Conservation (phyloP, 2,329 filamentous ascomycete genomes). For the Cordyceps farinosa region DNA sequence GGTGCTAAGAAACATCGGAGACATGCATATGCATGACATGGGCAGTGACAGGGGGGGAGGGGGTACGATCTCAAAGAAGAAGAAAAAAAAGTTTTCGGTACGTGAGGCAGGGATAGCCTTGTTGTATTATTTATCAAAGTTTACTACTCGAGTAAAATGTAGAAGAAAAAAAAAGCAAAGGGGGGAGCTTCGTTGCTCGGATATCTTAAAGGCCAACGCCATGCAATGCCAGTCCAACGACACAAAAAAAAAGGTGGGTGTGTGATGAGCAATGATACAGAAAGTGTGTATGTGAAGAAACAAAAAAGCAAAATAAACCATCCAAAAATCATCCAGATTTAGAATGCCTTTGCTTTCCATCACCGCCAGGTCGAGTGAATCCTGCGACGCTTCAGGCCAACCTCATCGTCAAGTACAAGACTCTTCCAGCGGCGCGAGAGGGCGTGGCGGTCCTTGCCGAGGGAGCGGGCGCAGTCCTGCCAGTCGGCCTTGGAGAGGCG, state of each 20-base stretch:
- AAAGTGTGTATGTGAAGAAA: neutral
- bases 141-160: no score
- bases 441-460: constrained; percentile 57
- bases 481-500: constrained; percentile 62
- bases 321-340: neutral
- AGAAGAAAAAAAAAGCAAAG: no score
- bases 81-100: neutral
- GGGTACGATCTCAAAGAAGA: neutral
- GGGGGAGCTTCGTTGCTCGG: neutral
- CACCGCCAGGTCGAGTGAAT: constrained; percentile 52
- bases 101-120: neutral
- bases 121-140: no score
- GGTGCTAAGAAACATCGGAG: neutral
- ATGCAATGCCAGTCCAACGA: constrained; percentile 5
- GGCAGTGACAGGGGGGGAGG: no score
- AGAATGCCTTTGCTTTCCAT: no score
- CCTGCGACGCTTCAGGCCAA: constrained; percentile 55
- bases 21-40: no score
- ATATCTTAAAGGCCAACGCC: constrained; percentile 11
- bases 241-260: neutral
- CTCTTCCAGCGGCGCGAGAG: constrained; percentile 61
- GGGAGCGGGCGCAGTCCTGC: constrained; percentile 62
- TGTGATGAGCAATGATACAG: neutral
- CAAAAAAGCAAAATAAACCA: neutral
- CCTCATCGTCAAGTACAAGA: constrained; percentile 55